Evolutionary conservation across 805 yeast species (phyloP), one percentile per base, ranked within the genome.

Genomic region (Metschnikowia amazonensis): DNA sequence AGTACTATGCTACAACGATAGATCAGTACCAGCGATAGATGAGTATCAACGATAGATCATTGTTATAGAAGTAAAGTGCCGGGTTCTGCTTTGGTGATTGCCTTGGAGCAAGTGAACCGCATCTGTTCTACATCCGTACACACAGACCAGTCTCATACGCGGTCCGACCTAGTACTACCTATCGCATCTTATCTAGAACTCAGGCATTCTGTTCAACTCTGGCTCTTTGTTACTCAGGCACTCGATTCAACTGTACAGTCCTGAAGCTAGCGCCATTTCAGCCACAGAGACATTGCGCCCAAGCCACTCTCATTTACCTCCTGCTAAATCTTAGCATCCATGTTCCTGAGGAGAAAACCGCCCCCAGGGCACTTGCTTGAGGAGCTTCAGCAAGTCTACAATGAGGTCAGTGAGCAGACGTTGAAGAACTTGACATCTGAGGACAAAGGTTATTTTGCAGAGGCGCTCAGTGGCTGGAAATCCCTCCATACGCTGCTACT

Each of bases 391-490:
- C 81, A 76, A 42, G 62, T 83, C 1, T 84, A 84, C 62, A 75
- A 79, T 51, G 84, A 80, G 48, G 71, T 79, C 41, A 84, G 87
- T 41, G 78, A 78, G 55, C 71, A 69, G 48, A 75, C 87, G 3
- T 70, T 84, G 42, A 69, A 73, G 49, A 79, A 82, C 60, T 58
- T 81, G 41, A 70, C 79, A 3, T 59, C 80, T 16, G 89, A 85
- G 55, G 84, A 84, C 47, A 66, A 69, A 16, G 69, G 73, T 28
- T 71, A 75, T 17, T 61, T 72, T 36, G 76, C 71, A 41, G 79
- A 75, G 14, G 85, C 89, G 2, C 63, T 83, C 17, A 78, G 76
- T 48, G 90, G 90, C 2, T 84, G 92, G 90, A 84, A 81, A 52
- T 69, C 81, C 2, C 63, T 86, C n/a, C 87, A 82, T 50, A 80